Conservation (phyloP, 1,139 yeast genomes). For the Geotrichum europaeum region DNA sequence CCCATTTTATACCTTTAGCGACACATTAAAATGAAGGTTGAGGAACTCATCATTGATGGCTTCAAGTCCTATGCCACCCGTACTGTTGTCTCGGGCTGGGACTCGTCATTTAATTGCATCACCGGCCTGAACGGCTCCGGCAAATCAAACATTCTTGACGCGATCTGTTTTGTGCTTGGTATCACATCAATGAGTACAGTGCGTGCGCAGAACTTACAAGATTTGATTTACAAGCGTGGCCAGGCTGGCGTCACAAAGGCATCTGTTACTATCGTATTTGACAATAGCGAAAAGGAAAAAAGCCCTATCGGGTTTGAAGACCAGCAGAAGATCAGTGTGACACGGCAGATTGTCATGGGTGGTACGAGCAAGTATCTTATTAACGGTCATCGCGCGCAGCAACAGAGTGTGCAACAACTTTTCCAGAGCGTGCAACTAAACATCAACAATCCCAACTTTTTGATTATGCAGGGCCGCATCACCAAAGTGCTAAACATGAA, state of each 20-base stretch:
- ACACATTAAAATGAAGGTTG: conserved; percentile 63
- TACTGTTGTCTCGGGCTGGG: conserved; percentile 95
- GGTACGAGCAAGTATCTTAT: conserved; percentile 89
- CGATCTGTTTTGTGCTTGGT: conserved; percentile 97
- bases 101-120: conserved; percentile 91
- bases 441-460: conserved; percentile 91
- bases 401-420: conserved; percentile 80
- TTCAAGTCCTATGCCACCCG: conserved; percentile 97
- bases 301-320: conserved; percentile 88
- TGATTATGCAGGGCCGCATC: conserved; percentile 98
- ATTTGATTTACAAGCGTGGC: conserved; percentile 90
- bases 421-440: conserved; percentile 94
- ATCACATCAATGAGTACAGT: conserved; percentile 91
- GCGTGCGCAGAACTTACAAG: conserved; percentile 88
- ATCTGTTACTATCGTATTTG: conserved; percentile 91
- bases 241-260: conserved; percentile 98
- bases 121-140: conserved; percentile 98
- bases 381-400: conserved; percentile 96
- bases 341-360: conserved; percentile 86
- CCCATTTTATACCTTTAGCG: not conserved
- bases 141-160: conserved; percentile 89
- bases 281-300: conserved; percentile 65
- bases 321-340: conserved; percentile 75
- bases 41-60: conserved; percentile 93
- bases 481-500: conserved; percentile 97